These are phyloP conservation scores for Jacaranda copaia DNA, from an alignment of 257 asterid genomes.

Conservation along the genomic window DNA sequence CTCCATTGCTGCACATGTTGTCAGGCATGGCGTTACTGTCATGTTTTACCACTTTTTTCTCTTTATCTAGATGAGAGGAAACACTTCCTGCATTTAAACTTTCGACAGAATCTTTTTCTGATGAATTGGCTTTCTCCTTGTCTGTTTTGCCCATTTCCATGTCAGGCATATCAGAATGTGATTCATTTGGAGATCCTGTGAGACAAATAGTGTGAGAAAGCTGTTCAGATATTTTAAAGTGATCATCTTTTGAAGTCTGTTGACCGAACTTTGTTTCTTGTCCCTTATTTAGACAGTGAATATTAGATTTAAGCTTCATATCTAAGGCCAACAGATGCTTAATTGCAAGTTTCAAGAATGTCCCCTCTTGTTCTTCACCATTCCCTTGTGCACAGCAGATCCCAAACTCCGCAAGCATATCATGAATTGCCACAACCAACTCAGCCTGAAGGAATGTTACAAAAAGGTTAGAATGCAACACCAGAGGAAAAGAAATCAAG, in stretches of 20 bases:
- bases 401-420: conserved; percentile 97
- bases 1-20: conserved; percentile 42
- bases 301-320: conserved; percentile 83
- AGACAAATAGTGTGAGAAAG: conserved; percentile 36
- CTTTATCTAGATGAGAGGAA: conserved; percentile 49
- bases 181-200: conserved; percentile 44
- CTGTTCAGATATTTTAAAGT: conserved; percentile 51
- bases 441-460: conserved; percentile 64
- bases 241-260: conserved; percentile 51
- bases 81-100: conserved; percentile 46
- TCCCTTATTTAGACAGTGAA: conserved; percentile 53
- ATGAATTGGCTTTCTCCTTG: conserved; percentile 42
- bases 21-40: conserved; percentile 47
- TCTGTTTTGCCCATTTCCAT: conserved; percentile 48
- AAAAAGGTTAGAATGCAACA: conserved; percentile 28
- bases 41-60: conserved; percentile 46
- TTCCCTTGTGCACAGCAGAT: conserved; percentile 89
- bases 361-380: conserved; percentile 86
- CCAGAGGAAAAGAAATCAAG: conserved; percentile 22
- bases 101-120: conserved; percentile 46
- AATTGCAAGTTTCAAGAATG: conserved; percentile 91
- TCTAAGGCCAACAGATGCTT: conserved; percentile 87
- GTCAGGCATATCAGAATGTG: conserved; percentile 46
- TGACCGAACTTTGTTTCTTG: conserved; percentile 50
- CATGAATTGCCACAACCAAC: conserved; percentile 87